These are phyloP conservation scores for Fusarium citri DNA, from an alignment of 2,329 filamentous ascomycete species.

Conservation along the genomic window DNA sequence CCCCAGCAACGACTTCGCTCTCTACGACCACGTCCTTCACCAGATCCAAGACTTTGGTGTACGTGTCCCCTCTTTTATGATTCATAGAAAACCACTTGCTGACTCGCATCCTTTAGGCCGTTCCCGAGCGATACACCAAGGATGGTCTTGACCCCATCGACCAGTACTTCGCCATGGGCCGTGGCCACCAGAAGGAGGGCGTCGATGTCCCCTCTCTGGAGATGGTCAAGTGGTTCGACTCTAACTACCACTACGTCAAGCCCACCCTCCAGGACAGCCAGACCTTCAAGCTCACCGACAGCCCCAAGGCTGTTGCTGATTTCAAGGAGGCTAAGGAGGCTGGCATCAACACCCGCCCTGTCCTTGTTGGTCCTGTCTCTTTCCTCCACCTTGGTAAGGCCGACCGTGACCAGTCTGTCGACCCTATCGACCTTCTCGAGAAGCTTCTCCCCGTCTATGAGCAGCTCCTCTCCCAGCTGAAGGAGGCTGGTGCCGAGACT, in stretches of 20 bases:
- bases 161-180: conserved; percentile 99
- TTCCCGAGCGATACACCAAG: conserved; percentile 93
- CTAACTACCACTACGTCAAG: conserved; percentile 99
- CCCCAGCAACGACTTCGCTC: conserved; percentile 99
- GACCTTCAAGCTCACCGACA: conserved; percentile 87
- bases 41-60: conserved; percentile 98
- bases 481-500: conserved; percentile 93
- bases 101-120: conserved; percentile 66
- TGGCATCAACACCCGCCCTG: conserved; percentile 91
- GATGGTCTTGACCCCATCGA: conserved; percentile 89
- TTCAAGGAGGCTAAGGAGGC: conserved; percentile 99
- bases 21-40: conserved; percentile 97
- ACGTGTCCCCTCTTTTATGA: conserved; percentile 56
- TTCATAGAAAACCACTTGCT: conserved; percentile 14
- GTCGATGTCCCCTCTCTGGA: conserved; percentile 94
- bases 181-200: conserved; percentile 95
- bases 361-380: conserved; percentile 94
- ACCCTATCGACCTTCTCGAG: conserved; percentile 92
- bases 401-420: conserved; percentile 91
- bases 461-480: conserved; percentile 91
- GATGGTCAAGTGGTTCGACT: conserved; percentile 99
- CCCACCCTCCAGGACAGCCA: conserved; percentile 97
- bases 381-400: conserved; percentile 99
- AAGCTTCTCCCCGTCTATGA: conserved; percentile 96
- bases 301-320: conserved; percentile 93